Percentiles rank a stretch among this genome's conserved stretches.
phyloP scores from a whole-genome alignment of 805 yeast genomes.

The Suhomyces kilbournensis region DNA sequence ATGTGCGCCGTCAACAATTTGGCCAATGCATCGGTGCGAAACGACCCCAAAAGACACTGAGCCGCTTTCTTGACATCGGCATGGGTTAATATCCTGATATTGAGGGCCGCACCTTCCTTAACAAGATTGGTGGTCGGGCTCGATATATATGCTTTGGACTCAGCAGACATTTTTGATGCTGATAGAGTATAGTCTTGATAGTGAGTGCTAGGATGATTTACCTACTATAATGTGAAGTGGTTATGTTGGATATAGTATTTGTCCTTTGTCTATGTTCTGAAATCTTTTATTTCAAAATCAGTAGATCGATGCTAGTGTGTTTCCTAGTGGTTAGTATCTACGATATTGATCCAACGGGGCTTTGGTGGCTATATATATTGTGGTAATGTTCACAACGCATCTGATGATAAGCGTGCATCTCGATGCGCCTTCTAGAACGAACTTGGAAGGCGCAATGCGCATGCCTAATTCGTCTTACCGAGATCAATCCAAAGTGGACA shows the following conservation, averaged over 20 bases:
- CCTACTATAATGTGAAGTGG: not conserved
- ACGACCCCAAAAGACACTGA: slow-evolving; percentile 33
- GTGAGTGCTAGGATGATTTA: too few species aligned
- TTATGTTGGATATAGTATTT: too few species aligned
- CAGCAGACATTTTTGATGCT: slow-evolving; percentile 1
- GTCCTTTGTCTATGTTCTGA: not conserved
- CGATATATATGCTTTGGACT: not conserved
- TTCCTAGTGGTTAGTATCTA: not conserved
- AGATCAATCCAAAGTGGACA: not conserved
- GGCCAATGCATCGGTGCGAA: slow-evolving; percentile 35
- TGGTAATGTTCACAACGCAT: not conserved
- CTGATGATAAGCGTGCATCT: not conserved
- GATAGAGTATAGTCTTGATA: not conserved
- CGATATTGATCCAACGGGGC: not conserved
- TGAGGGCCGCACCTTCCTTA: not conserved
- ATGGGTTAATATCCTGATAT: slow-evolving; percentile 8
- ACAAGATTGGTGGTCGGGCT: not conserved
- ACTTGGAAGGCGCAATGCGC: not conserved
- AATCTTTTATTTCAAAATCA: not conserved
- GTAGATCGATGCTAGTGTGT: not conserved
- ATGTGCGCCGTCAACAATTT: slow-evolving; percentile 27
- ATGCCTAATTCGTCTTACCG: not conserved
- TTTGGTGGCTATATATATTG: not conserved
- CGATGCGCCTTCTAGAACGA: slow-evolving; percentile 2
- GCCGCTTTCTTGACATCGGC: slow-evolving; percentile 36